Evolutionary conservation across 805 yeast species (phyloP).

Genomic region (Candida arabinofermentans): DNA sequence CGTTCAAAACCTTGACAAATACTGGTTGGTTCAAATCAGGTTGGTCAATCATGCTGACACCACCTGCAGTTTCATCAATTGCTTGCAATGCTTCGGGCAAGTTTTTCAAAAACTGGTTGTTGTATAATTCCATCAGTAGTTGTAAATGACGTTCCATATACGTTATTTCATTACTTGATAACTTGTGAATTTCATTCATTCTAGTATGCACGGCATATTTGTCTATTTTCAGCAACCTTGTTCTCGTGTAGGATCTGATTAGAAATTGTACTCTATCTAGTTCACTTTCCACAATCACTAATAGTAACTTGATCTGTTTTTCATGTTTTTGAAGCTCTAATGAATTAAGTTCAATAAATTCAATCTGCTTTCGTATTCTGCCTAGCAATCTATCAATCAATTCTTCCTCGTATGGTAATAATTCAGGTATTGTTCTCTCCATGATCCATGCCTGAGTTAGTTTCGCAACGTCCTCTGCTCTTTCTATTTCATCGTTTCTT

Average conservation of each 20-base stretch:
- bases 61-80: constrained; percentile 70
- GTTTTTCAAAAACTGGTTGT: constrained; percentile 57
- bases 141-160: constrained; percentile 70
- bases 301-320: constrained; percentile 66
- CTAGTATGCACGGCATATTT: constrained; percentile 58
- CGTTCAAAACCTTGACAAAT: constrained; percentile 53
- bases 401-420: constrained; percentile 67
- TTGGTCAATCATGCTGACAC: constrained; percentile 67
- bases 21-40: constrained; percentile 81
- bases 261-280: constrained; percentile 81
- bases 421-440: constrained; percentile 83
- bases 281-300: constrained; percentile 87
- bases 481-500: constrained; percentile 21
- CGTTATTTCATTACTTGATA: constrained; percentile 57
- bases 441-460: constrained; percentile 70
- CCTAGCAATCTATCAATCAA: constrained; percentile 55
- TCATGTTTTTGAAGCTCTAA: constrained; percentile 66
- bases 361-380: constrained; percentile 67
- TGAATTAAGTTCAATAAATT: constrained; percentile 71
- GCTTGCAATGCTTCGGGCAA: constrained; percentile 68
- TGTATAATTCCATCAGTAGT: constrained; percentile 61
- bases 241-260: constrained; percentile 74
- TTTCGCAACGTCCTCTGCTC: constrained; percentile 36
- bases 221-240: constrained; percentile 75
- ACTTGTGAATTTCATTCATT: constrained; percentile 33